Evolutionary conservation across 176 grass and related monocot genomes (phyloP).

Genomic region (Oryza punctata): DNA sequence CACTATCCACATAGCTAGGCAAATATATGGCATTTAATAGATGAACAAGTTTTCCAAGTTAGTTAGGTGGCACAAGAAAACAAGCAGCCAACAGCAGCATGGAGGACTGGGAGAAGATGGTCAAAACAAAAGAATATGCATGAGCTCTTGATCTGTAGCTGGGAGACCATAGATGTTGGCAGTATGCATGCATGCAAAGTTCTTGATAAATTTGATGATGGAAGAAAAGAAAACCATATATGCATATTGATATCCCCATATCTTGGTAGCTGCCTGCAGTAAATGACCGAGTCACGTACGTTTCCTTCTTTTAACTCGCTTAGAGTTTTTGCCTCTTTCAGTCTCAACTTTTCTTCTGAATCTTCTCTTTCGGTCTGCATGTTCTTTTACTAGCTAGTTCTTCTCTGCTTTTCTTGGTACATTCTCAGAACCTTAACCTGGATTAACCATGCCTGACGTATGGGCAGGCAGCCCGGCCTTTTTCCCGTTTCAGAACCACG

Average conservation of each 20-base stretch:
- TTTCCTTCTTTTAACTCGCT: background rate
- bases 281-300: background rate
- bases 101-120: conserved; percentile 37
- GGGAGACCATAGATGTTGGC: conserved; percentile 25
- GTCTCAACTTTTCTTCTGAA: background rate
- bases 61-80: conserved; percentile 58
- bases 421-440: conserved; percentile 16
- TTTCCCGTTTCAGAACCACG: background rate
- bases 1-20: background rate
- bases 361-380: background rate
- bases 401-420: conserved; percentile 15
- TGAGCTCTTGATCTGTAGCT: conserved; percentile 14
- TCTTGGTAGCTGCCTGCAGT: background rate
- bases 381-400: background rate
- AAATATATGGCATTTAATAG: conserved; percentile 38
- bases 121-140: conserved; percentile 35
- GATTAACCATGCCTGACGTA: background rate
- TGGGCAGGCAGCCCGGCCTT: background rate
- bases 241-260: background rate
- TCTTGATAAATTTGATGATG: background rate
- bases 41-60: conserved; percentile 31
- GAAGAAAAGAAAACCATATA: background rate
- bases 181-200: conserved; percentile 19
- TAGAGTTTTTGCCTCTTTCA: background rate
- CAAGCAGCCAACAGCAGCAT: conserved; percentile 21